phyloP scores from a whole-genome alignment of 1,139 yeast genomes.

The Zhuliangozyma blackwelliae region DNA sequence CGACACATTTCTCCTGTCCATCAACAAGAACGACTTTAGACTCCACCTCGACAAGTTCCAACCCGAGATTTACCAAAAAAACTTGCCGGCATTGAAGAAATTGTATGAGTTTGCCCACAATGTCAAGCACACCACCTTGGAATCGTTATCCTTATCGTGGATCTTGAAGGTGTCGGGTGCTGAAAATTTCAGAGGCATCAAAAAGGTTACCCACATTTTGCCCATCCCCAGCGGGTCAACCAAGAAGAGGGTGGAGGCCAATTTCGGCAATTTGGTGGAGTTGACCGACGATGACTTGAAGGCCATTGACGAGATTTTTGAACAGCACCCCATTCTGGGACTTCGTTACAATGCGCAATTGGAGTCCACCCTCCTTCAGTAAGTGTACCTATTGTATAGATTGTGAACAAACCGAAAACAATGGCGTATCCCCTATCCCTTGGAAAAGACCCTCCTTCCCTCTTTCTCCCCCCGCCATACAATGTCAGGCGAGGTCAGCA shows the following conservation, averaged over 20 bases:
- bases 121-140: conserved; percentile 43
- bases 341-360: conserved; percentile 13
- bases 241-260: conserved; percentile 53
- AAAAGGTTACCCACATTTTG: conserved; percentile 50
- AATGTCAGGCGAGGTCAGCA: no score
- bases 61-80: conserved; percentile 52
- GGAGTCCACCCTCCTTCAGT: conserved; percentile 11
- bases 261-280: conserved; percentile 40
- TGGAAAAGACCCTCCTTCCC: background rate
- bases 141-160: conserved; percentile 77
- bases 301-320: conserved; percentile 39
- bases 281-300: conserved; percentile 52
- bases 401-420: no score
- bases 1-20: conserved; percentile 27
- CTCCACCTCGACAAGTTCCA: conserved; percentile 52
- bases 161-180: conserved; percentile 35
- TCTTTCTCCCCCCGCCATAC: background rate
- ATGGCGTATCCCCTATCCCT: background rate
- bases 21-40: conserved; percentile 56
- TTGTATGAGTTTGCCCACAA: conserved; percentile 48
- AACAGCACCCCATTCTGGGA: conserved; percentile 13
- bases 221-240: conserved; percentile 80
- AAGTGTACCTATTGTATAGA: background rate
- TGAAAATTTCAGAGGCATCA: conserved; percentile 25
- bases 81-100: conserved; percentile 41